Base-by-base conservation (phyloP, 2,329 filamentous ascomycete genomes). In the Gaeumannomyces sp. region DNA sequence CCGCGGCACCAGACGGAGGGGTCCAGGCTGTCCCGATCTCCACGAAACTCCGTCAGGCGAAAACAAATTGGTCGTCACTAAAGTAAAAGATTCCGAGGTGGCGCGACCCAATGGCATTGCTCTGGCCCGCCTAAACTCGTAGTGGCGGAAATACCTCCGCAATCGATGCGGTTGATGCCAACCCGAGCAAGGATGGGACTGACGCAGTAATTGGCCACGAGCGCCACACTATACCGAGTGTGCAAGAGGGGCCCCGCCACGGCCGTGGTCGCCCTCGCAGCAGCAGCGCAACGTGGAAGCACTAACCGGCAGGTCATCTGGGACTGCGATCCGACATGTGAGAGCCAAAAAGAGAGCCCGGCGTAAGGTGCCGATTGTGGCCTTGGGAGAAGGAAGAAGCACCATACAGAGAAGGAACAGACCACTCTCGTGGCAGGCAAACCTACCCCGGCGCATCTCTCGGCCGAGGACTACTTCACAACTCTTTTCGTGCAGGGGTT, bases 391-490 rank as follows among this genome's bases (percentile, higher is more conserved):
- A 64, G 86, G 71, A 87, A 82, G 67, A 89, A 89, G 70, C n/a
- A n/a, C 22, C 5, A 53, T 7, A 10, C 45, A 53, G 45, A 53
- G 22, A 53, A n/a, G 19, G 64, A 65, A 1, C 59, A 64, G 1
- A 61, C 60, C 2, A 27, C 63, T 27, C 19, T 61, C 2, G 63
- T 64, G 5, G 35, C 64, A 19, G 64, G 66, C 19, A 69, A 80
- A 89, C 1, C 91, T 87, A 0, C 80, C 64, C 67, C 76, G 8
- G 72, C 78, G 10, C 75, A 78, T 72, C 76, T 82, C 6, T 79
- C 82, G 0, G 80, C 81, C 5, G 85, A 87, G 61, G 86, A 89
- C 70, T 89, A 89, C 71, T 88, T 88, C 67, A 86, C 83, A 16
- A 85, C 86, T 6, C 77, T 85, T 60, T 89, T 87, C 66, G 79